Evolutionary conservation across 441 rosid species (phyloP).

Genomic region (Gossypium davidsonii): DNA sequence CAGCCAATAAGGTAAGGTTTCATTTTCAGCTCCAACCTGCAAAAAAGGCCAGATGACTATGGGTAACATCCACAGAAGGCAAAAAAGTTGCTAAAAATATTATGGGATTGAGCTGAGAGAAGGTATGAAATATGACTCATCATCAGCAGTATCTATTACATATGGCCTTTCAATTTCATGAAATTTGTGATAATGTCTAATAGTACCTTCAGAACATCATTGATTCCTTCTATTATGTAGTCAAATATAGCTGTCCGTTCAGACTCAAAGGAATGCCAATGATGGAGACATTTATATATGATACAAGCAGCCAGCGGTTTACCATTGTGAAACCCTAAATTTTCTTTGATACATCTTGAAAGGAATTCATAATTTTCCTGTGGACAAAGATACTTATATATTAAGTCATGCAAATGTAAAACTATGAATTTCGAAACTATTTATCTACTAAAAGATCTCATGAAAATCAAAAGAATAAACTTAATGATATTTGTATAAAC

Average conservation of each 20-base stretch:
- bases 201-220: slow-evolving; percentile 72
- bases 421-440: neutral
- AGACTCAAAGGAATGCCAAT: slow-evolving; percentile 95
- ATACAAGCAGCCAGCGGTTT: slow-evolving; percentile 92
- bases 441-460: neutral
- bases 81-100: neutral
- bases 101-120: neutral
- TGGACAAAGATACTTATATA: slow-evolving; percentile 18
- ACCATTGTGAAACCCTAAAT: slow-evolving; percentile 68
- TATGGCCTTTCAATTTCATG: neutral
- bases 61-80: neutral
- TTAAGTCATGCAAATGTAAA: slow-evolving; percentile 12
- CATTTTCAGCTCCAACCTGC: slow-evolving; percentile 76
- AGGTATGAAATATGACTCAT: neutral
- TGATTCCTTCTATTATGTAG: slow-evolving; percentile 79
- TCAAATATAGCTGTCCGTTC: slow-evolving; percentile 90
- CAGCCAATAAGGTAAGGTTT: slow-evolving; percentile 82
- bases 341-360: slow-evolving; percentile 80
- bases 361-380: slow-evolving; percentile 92
- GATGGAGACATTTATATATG: slow-evolving; percentile 82
- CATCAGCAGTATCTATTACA: neutral
- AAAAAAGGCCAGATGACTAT: slow-evolving; percentile 14
- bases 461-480: slow-evolving; percentile 1
- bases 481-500: slow-evolving; percentile 6
- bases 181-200: slow-evolving; percentile 15